Percentiles rank a stretch among this genome's conserved stretches.
phyloP scores from a whole-genome alignment of 2,329 filamentous ascomycete species.

The Diaporthe aspalathi region DNA sequence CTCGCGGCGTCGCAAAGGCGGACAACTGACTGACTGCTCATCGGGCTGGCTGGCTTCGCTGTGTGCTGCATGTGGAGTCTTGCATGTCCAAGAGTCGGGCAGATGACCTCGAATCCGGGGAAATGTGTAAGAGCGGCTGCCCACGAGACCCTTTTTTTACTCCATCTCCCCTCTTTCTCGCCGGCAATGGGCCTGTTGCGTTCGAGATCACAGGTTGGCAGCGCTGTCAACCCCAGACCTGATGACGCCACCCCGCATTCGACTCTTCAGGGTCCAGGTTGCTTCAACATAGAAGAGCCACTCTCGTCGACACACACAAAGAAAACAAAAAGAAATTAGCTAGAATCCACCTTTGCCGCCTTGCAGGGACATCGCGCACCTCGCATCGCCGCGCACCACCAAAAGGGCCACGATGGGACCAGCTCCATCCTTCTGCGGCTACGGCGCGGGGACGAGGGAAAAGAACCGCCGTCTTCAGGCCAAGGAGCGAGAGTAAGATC shows the following conservation, averaged over 20 bases:
- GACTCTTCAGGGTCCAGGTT: slow-evolving; percentile 26
- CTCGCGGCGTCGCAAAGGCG: background rate
- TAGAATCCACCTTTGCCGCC: background rate
- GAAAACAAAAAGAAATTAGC: background rate
- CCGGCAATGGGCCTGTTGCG: slow-evolving; percentile 32
- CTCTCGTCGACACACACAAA: background rate
- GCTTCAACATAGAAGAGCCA: background rate
- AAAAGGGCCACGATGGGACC: background rate
- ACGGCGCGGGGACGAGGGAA: slow-evolving; percentile 2
- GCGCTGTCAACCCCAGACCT: slow-evolving; percentile 13
- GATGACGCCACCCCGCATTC: slow-evolving; percentile 38
- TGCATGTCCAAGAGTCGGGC: slow-evolving; percentile 29
- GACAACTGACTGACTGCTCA: slow-evolving; percentile 28
- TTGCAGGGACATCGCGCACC: slow-evolving; percentile 17
- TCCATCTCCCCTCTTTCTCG: slow-evolving; percentile 30
- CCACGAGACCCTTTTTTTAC: slow-evolving; percentile 33
- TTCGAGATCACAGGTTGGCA: slow-evolving; percentile 12
- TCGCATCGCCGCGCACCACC: background rate
- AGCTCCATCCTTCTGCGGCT: slow-evolving; percentile 21
- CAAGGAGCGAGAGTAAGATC: background rate
- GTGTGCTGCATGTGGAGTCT: slow-evolving; percentile 32
- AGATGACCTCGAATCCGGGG: slow-evolving; percentile 38
- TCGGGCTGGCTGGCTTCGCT: slow-evolving; percentile 3
- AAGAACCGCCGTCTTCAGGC: background rate
- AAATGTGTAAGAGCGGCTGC: slow-evolving; percentile 28